These are phyloP conservation scores for Clavariopsis aquatica DNA, from an alignment of 495 filamentous ascomycete genomes.

Conservation along the genomic window DNA sequence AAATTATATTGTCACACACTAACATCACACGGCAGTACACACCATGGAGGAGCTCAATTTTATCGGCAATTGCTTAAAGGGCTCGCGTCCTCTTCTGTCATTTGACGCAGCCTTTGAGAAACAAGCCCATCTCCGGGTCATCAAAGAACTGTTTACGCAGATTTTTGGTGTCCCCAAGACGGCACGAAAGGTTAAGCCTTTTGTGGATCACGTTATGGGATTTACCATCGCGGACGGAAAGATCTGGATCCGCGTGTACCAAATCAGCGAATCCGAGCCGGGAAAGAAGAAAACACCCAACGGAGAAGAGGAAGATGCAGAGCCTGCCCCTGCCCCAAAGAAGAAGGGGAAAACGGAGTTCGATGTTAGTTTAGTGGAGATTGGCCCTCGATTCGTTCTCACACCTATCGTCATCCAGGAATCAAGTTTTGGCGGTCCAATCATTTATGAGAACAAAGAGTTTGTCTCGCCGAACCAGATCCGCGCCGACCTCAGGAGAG, in stretches of 20 bases:
- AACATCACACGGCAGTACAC: constrained; percentile 59
- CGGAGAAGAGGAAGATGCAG: constrained; percentile 42
- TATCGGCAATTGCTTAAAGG: constrained; percentile 93
- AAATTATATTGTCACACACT: not conserved
- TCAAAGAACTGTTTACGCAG: constrained; percentile 86
- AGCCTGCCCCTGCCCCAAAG: constrained; percentile 35
- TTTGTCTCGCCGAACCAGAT: constrained; percentile 97
- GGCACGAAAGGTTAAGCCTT: constrained; percentile 87
- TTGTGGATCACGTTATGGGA: constrained; percentile 90
- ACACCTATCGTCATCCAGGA: constrained; percentile 97
- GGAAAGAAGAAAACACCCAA: constrained; percentile 50
- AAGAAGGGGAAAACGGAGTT: constrained; percentile 54
- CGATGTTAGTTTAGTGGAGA: constrained; percentile 83
- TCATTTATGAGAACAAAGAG: constrained; percentile 98
- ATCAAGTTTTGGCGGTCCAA: constrained; percentile 90
- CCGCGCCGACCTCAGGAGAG: constrained; percentile 70
- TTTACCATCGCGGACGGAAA: constrained; percentile 93
- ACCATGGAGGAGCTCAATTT: constrained; percentile 97
- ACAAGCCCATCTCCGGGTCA: constrained; percentile 66
- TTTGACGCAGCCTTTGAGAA: constrained; percentile 86
- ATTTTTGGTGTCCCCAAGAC: constrained; percentile 92
- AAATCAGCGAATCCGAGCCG: constrained; percentile 80
- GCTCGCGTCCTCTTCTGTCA: constrained; percentile 88
- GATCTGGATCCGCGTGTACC: constrained; percentile 95
- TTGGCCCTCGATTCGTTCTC: constrained; percentile 90